phyloP scores from a whole-genome alignment of 1,284 basidiomycete species.

The Cutaneotrichosporon sp. region DNA sequence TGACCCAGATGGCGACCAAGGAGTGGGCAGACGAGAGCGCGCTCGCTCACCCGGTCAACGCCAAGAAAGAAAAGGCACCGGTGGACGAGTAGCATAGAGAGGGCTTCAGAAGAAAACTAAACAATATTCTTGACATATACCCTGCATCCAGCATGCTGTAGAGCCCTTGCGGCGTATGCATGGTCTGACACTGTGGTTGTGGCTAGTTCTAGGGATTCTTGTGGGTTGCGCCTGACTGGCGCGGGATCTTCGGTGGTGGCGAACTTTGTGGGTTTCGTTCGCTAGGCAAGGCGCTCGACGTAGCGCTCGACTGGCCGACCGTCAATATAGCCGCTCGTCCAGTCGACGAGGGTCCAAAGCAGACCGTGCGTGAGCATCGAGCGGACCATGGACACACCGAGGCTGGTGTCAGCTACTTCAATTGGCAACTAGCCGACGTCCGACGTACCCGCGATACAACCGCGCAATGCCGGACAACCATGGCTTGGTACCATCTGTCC shows the following conservation, averaged over 20 bases:
- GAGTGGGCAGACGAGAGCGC: conserved; percentile 30
- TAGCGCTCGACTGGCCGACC: conserved; percentile 34
- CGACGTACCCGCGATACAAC: conserved; percentile 39
- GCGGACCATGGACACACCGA: conserved; percentile 52
- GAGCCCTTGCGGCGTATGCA: conserved; percentile 11
- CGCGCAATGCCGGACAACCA: conserved; percentile 44
- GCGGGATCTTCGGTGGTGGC: neutral
- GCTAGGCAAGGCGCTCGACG: conserved; percentile 12
- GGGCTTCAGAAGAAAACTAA: conserved; percentile 3
- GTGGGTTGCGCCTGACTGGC: neutral
- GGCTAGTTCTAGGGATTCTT: conserved; percentile 3
- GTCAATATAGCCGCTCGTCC: conserved; percentile 47
- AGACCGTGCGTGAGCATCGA: conserved; percentile 53
- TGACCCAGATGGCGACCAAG: conserved; percentile 74
- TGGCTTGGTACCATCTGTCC: conserved; percentile 48
- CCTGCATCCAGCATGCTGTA: conserved; percentile 17
- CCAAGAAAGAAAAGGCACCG: neutral
- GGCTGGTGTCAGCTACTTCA: conserved; percentile 12
- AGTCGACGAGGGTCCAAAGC: conserved; percentile 53
- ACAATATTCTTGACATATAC: conserved; percentile 12
- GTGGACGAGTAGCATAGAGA: neutral
- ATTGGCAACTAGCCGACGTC: neutral
- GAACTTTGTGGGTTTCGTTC: neutral
- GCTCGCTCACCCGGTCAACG: conserved; percentile 12
- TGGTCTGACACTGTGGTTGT: conserved; percentile 8